Base-by-base conservation (phyloP, 2,329 filamentous ascomycete genomes). In the Fusarium concolor region DNA sequence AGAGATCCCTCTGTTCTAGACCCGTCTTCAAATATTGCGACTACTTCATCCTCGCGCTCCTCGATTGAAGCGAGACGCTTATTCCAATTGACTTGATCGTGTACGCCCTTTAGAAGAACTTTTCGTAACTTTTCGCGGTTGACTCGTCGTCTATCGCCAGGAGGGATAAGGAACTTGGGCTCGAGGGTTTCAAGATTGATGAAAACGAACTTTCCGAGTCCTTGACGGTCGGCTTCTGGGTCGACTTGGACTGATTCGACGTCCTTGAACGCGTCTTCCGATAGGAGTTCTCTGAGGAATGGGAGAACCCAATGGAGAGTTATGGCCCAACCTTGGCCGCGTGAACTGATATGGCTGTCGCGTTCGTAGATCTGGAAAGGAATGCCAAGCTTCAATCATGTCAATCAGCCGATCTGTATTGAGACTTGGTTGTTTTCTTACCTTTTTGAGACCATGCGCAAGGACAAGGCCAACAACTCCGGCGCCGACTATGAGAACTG, bases 281-380 rank as follows among this genome's bases (percentile, higher is more conserved):
- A 59, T 6, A 59, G 14, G 15, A 59, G 56, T 4, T 59, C 52
- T 10, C 41, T 20, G 0, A 59, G 56, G 2, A 59, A 59, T 2
- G 56, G 52, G 2, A 59, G 56, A 2, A 59, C 53, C 56, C 56
- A 59, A 17, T 59, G 56, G 10, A 59, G 56, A 3, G 56, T 59
- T 35, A 59, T 59, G 2, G 56, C 56, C 56, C 56, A 59, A 35
- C 56, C 56, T 28, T 58, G 52, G 2, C 53, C 52, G 1, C 56
- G 56, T 6, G 53, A 47, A 6, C 31, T 37, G 17, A 58, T 49
- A 4, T 57, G 52, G 0, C 33, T 49, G 12, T 59, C 56, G 10
- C 56, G 56, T 12, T 59, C 56, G n/a, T 57, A 59, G 1, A 59
- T 38, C 4, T 58, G 43, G 2, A 49, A 57, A 1, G 56, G 56